Evolutionary conservation across 2,329 filamentous ascomycete genomes (phyloP).

Genomic region (Paecilomyces dactylethromorphus): DNA sequence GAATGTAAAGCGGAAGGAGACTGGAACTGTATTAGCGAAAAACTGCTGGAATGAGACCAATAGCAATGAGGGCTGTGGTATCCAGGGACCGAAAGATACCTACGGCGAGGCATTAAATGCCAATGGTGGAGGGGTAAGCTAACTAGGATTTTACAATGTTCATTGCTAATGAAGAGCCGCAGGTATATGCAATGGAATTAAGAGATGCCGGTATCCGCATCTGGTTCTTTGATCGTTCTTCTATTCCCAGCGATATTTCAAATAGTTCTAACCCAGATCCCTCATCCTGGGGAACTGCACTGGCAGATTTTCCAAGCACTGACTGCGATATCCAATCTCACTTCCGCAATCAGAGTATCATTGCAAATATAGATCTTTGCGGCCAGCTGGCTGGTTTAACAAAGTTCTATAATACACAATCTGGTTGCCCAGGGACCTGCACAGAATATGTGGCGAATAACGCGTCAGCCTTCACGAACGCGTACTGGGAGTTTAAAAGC

Average conservation of each 20-base stretch:
- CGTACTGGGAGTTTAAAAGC: constrained; percentile 59
- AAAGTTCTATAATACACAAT: constrained; percentile 25
- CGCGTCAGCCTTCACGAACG: constrained; percentile 50
- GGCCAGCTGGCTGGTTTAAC: constrained; percentile 45
- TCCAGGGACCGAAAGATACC: constrained; percentile 36
- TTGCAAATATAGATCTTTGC: constrained; percentile 61
- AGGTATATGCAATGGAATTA: constrained; percentile 56
- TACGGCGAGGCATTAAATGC: constrained; percentile 51
- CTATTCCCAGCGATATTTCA: constrained; percentile 49
- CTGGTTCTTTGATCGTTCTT: constrained; percentile 52
- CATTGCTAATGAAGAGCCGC: not conserved
- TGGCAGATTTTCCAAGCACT: constrained; percentile 60
- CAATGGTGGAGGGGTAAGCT: constrained; percentile 44
- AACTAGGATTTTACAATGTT: not conserved
- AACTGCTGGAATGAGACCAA: constrained; percentile 49
- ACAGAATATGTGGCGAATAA: constrained; percentile 53
- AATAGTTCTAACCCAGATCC: constrained; percentile 49
- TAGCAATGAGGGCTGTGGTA: constrained; percentile 53
- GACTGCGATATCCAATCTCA: constrained; percentile 53
- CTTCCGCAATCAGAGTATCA: constrained; percentile 60
- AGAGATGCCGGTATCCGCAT: constrained; percentile 55
- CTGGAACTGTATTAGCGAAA: constrained; percentile 35
- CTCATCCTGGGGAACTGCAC: constrained; percentile 53
- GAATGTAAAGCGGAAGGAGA: constrained; percentile 49
- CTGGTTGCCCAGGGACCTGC: constrained; percentile 48